Percentiles rank a stretch among this genome's conserved stretches.
These are phyloP conservation scores for Phytophthora sojae DNA, from an alignment of 352 stramenopile species.

Conservation along the genomic window DNA sequence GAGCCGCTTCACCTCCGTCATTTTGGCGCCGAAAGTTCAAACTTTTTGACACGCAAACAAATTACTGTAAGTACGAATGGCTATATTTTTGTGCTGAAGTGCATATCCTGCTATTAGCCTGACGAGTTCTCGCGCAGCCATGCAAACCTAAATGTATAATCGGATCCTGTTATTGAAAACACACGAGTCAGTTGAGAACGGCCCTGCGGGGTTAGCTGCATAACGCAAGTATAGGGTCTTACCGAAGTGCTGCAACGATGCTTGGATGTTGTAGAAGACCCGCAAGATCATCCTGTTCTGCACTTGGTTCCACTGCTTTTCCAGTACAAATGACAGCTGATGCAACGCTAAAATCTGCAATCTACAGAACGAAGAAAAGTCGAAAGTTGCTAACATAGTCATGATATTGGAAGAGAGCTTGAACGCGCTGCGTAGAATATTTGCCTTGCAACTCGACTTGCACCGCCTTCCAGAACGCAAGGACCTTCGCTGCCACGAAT, in stretches of 20 bases:
- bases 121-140: neutral
- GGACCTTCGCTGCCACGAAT: neutral
- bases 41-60: no score
- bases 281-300: neutral
- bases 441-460: neutral
- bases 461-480: neutral
- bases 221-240: neutral
- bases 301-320: neutral
- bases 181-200: neutral
- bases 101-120: no score
- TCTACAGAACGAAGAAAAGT: neutral
- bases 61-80: no score
- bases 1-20: no score
- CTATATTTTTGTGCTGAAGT: no score
- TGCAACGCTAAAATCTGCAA: neutral
- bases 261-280: neutral
- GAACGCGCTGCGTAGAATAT: neutral
- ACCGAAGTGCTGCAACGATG: slow-evolving; percentile 1
- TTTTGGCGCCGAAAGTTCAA: no score
- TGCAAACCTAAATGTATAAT: neutral
- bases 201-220: no score
- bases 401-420: neutral
- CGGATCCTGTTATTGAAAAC: neutral
- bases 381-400: neutral
- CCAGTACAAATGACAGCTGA: neutral